These are phyloP conservation scores for Capsicum chinense DNA, from an alignment of 257 asterid species.

Conservation along the genomic window DNA sequence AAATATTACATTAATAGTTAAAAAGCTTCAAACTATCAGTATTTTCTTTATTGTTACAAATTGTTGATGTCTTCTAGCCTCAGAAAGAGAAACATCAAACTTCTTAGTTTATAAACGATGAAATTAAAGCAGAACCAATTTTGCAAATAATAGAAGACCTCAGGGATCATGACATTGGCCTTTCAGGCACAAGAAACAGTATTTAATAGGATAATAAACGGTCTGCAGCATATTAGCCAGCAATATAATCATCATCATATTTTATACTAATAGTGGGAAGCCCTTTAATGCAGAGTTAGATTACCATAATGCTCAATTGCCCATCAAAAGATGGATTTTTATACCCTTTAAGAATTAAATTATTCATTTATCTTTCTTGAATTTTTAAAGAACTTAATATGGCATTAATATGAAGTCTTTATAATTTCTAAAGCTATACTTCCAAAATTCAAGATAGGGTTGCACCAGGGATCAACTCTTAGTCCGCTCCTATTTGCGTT, in stretches of 20 bases:
- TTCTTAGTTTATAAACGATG: slow-evolving; percentile 6
- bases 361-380: too few relatives aligned
- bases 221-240: slow-evolving; percentile 18
- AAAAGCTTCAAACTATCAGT: background rate
- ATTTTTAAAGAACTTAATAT: too few relatives aligned
- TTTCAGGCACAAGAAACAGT: slow-evolving; percentile 24
- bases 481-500: too few relatives aligned
- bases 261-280: too few relatives aligned
- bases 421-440: too few relatives aligned
- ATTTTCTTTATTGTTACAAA: background rate
- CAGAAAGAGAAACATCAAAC: slow-evolving; percentile 25
- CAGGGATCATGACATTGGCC: slow-evolving; percentile 8
- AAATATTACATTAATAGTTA: slow-evolving; percentile 7
- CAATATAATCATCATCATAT: too few relatives aligned
- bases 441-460: too few relatives aligned
- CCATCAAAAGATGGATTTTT: background rate
- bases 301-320: background rate
- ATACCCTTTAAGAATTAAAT: too few relatives aligned
- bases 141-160: slow-evolving; percentile 12
- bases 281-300: background rate
- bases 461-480: too few relatives aligned
- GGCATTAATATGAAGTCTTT: too few relatives aligned
- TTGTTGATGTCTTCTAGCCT: background rate
- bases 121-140: background rate
- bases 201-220: slow-evolving; percentile 7